These are phyloP conservation scores for Sutorius australiensis DNA, from an alignment of 768 basidiomycete species.

Conservation along the genomic window DNA sequence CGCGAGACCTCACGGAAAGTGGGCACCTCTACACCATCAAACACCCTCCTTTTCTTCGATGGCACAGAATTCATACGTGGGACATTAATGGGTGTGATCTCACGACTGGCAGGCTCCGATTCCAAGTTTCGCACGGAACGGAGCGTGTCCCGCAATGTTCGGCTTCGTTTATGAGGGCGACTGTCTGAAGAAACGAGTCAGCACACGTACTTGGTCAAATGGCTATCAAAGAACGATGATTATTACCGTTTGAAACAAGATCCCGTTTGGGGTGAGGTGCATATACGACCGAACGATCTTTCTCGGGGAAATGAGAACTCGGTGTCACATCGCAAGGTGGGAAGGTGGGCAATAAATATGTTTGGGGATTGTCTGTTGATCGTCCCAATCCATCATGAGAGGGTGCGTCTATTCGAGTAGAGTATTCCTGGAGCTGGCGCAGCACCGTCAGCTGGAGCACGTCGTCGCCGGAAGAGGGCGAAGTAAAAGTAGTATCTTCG, in stretches of 20 bases:
- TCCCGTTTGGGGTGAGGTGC: constrained; percentile 10
- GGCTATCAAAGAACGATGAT: constrained; percentile 1
- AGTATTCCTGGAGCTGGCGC: constrained; percentile 18
- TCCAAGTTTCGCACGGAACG: constrained; percentile 13
- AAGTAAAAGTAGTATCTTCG: constrained; percentile 11
- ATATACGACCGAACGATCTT: not conserved
- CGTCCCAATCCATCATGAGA: not conserved
- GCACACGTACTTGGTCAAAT: not conserved
- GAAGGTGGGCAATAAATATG: not conserved
- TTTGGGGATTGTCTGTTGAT: not conserved
- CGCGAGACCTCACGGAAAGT: constrained; percentile 17
- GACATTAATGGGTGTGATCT: constrained; percentile 17
- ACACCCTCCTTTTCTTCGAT: constrained; percentile 16
- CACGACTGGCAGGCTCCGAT: constrained; percentile 30
- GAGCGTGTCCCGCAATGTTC: constrained; percentile 13
- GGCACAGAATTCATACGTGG: constrained; percentile 25
- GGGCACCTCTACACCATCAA: constrained; percentile 32
- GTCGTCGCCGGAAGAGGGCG: constrained; percentile 1
- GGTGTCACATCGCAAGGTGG: not conserved
- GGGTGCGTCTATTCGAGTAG: constrained; percentile 2
- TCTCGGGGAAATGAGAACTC: not conserved
- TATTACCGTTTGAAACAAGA: constrained; percentile 2
- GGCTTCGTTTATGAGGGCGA: constrained; percentile 22
- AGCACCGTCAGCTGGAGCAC: constrained; percentile 5
- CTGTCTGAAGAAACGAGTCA: constrained; percentile 17